A percentile compares a stretch with the other conserved stretches of the same genome.
phyloP scores from a whole-genome alignment of 805 yeast species.

The Hanseniaspora hatyaiensis region DNA sequence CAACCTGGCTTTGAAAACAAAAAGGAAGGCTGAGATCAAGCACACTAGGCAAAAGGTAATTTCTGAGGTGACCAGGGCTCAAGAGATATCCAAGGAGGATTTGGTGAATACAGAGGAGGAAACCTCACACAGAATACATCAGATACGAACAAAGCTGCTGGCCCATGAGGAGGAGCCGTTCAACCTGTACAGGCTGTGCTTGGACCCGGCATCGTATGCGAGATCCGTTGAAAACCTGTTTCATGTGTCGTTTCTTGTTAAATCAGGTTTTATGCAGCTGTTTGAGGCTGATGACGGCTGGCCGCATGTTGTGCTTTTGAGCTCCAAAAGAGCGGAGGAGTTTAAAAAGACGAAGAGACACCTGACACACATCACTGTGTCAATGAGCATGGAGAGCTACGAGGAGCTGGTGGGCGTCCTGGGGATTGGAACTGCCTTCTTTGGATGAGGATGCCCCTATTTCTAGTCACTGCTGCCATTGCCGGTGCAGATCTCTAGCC shows the following conservation, averaged over 20 bases:
- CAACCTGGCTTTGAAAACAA: slow-evolving; percentile 20
- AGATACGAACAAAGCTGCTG: slow-evolving; percentile 36
- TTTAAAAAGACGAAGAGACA: slow-evolving; percentile 25
- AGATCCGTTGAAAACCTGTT: slow-evolving; percentile 78
- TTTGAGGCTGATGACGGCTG: slow-evolving; percentile 41
- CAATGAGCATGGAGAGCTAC: slow-evolving; percentile 62
- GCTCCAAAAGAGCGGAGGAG: slow-evolving; percentile 22
- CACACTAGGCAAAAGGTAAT: neutral
- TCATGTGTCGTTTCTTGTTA: slow-evolving; percentile 65
- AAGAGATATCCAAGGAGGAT: slow-evolving; percentile 41
- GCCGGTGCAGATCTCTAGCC: too few relatives aligned
- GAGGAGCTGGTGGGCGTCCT: slow-evolving; percentile 40
- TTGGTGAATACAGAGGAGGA: slow-evolving; percentile 43
- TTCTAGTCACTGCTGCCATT: too few relatives aligned
- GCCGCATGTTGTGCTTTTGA: slow-evolving; percentile 32
- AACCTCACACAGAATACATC: slow-evolving; percentile 53
- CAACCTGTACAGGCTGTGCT: slow-evolving; percentile 51
- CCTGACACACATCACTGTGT: slow-evolving; percentile 58
- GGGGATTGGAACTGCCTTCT: slow-evolving; percentile 45
- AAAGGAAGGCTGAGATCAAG: slow-evolving; percentile 29
- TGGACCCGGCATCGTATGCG: slow-evolving; percentile 66
- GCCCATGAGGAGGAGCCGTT: slow-evolving; percentile 33
- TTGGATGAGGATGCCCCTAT: too few relatives aligned
- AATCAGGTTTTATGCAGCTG: slow-evolving; percentile 54
- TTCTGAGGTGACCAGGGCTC: slow-evolving; percentile 41